Base-by-base conservation (phyloP, 2,329 filamentous ascomycete genomes). In the Fusarium acutatum region DNA sequence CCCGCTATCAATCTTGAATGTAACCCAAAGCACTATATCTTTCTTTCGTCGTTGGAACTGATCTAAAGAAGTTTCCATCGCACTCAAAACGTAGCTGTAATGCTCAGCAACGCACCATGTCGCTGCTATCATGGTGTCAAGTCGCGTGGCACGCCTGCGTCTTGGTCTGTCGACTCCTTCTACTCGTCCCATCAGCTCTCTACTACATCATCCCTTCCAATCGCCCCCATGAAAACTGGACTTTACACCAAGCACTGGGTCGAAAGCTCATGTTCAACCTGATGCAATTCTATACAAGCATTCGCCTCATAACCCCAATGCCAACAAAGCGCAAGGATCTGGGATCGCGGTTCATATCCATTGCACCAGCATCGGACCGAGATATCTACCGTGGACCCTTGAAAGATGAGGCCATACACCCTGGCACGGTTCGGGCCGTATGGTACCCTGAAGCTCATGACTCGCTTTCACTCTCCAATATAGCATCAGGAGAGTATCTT, bases 81-180 rank as follows among this genome's bases (percentile, higher is more conserved):
- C 3, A 4, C 4, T n/a, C 0, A 7, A 17, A 18, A 10, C 6
- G 26, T n/a, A 22, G 10, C 11, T 7, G 0, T 17, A n/a, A 5
- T 9, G 10, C 20, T n/a, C 3, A 37, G 10, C 2, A 38, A 37
- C 10, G 7, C 10, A 5, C 24, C 14, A 28, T 38, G 11, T 3
- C 24, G 14, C 14, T 28, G 9, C 13, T 52, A 12, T 35, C 32
- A 20, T 52, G n/a, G n/a, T 35, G 49, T 4, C 32, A 35, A 3
- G 10, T 26, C 13, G 24, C 10, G 18, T 37, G 24, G 32, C 32
- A 37, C 9, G n/a, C 2, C 32, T 53, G 3, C 18, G 2, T 22
- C 6, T 22, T 53, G 32, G 3, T 53, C n/a, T 28, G 7, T 12
- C 24, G 18, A 2, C 6, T 37, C 5, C 14, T 37, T 26, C 24